Percentiles rank a stretch among this genome's conserved stretches.
phyloP scores from a whole-genome alignment of 768 basidiomycete genomes.

The Boletus bicolor region DNA sequence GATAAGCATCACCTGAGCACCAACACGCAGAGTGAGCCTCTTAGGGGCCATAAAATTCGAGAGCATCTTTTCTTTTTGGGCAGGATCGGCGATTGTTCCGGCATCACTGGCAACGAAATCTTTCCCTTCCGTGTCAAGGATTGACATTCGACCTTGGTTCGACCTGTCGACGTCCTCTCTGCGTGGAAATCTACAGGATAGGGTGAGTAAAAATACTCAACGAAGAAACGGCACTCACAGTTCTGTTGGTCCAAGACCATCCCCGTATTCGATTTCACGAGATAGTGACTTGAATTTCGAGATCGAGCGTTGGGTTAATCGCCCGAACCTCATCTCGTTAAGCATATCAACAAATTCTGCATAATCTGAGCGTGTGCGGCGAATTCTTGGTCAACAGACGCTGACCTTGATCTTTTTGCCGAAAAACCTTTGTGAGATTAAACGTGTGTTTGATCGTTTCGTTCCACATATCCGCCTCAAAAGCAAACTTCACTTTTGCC shows the following conservation, averaged over 20 bases:
- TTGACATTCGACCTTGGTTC: slow-evolving; percentile 65
- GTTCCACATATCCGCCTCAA: slow-evolving; percentile 82
- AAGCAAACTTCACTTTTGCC: slow-evolving; percentile 77
- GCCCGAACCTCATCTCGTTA: slow-evolving; percentile 97
- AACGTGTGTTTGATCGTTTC: slow-evolving; percentile 75
- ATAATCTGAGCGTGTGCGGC: slow-evolving; percentile 3
- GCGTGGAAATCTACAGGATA: slow-evolving; percentile 71
- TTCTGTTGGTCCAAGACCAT: slow-evolving; percentile 87
- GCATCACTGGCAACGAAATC: slow-evolving; percentile 61
- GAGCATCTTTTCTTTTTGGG: slow-evolving; percentile 73
- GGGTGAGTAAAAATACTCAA: background rate
- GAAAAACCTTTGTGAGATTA: slow-evolving; percentile 93
- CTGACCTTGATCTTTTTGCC: slow-evolving; percentile 87
- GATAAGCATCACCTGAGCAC: slow-evolving; percentile 92
- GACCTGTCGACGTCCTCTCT: slow-evolving; percentile 89
- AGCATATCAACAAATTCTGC: slow-evolving; percentile 93
- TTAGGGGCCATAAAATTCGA: slow-evolving; percentile 88
- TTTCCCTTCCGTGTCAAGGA: slow-evolving; percentile 51
- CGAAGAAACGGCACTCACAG: slow-evolving; percentile 50
- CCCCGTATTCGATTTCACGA: slow-evolving; percentile 68
- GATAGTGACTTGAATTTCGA: slow-evolving; percentile 66
- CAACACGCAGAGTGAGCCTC: slow-evolving; percentile 63
- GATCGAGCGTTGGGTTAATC: slow-evolving; percentile 61
- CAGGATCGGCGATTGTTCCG: slow-evolving; percentile 50
- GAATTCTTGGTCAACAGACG: background rate